Conservation (phyloP, 176 grass and related monocot genomes). For the Oryza longistaminata region DNA sequence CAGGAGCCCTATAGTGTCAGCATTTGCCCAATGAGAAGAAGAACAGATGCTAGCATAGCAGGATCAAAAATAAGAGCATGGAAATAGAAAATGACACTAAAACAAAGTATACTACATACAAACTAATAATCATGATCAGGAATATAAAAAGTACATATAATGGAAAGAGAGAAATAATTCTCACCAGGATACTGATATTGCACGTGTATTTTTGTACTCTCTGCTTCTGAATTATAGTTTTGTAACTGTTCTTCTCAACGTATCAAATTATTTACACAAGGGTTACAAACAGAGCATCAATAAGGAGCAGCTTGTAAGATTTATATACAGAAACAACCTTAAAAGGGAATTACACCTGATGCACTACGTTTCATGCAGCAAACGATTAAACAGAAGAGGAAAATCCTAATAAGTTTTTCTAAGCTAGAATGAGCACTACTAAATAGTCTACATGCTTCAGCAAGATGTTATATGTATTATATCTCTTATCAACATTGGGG, state of each 20-base stretch:
- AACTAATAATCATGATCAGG: constrained; percentile 24
- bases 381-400: background rate
- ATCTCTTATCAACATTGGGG: background rate
- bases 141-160: constrained; percentile 16
- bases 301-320: background rate
- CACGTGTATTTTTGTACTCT: constrained; percentile 30
- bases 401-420: background rate
- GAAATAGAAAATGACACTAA: background rate
- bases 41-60: constrained; percentile 2
- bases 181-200: constrained; percentile 10
- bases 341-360: background rate
- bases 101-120: background rate
- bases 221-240: constrained; percentile 3
- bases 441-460: background rate
- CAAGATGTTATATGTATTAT: background rate
- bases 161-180: background rate
- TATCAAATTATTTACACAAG: background rate
- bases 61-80: constrained; percentile 22
- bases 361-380: background rate
- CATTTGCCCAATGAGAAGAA: constrained; percentile 46
- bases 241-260: background rate
- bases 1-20: constrained; percentile 72
- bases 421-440: background rate
- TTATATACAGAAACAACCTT: background rate
- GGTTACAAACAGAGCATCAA: background rate